Percentiles rank a stretch among this genome's conserved stretches.
Conservation (phyloP, 164 flowering plant genomes). For the Hamamelis virginiana region DNA sequence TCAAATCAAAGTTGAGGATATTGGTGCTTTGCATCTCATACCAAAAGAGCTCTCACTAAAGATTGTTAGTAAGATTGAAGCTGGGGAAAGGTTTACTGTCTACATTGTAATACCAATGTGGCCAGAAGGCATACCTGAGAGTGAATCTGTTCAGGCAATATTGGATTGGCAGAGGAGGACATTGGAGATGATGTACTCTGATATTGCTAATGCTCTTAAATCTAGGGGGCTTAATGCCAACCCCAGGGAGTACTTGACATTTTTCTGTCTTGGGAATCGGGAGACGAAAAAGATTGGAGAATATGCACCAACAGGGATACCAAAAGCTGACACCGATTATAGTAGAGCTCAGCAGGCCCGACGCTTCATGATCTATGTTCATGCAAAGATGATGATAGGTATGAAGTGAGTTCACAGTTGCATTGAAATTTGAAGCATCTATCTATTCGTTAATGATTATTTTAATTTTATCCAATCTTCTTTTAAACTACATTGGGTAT, state of each 20-base stretch:
- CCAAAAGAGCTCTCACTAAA: slow-evolving; percentile 73
- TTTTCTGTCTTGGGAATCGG: slow-evolving; percentile 71
- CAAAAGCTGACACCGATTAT: slow-evolving; percentile 51
- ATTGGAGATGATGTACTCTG: slow-evolving; percentile 78
- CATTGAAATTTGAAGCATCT: not conserved
- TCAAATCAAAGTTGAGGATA: slow-evolving; percentile 36
- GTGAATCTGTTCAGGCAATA: slow-evolving; percentile 62
- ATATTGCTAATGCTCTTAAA: slow-evolving; percentile 39
- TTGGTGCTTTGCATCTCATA: slow-evolving; percentile 50
- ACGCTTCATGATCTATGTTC: slow-evolving; percentile 80
- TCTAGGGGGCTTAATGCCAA: slow-evolving; percentile 35
- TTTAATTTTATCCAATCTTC: no score
- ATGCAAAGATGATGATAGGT: slow-evolving; percentile 82
- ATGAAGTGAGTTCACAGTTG: no score
- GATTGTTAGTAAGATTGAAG: slow-evolving; percentile 64
- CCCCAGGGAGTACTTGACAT: slow-evolving; percentile 52
- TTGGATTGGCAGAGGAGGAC: slow-evolving; percentile 73
- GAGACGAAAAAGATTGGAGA: slow-evolving; percentile 40
- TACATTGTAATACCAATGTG: slow-evolving; percentile 79
- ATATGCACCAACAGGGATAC: slow-evolving; percentile 39
- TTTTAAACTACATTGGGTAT: no score
- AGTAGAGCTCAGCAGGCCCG: slow-evolving; percentile 52
- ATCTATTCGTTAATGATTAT: no score
- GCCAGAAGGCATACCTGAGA: slow-evolving; percentile 77
- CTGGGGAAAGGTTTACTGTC: slow-evolving; percentile 61